These are phyloP conservation scores for Xylaria sp. DNA, from an alignment of 495 filamentous ascomycete genomes.

Conservation along the genomic window DNA sequence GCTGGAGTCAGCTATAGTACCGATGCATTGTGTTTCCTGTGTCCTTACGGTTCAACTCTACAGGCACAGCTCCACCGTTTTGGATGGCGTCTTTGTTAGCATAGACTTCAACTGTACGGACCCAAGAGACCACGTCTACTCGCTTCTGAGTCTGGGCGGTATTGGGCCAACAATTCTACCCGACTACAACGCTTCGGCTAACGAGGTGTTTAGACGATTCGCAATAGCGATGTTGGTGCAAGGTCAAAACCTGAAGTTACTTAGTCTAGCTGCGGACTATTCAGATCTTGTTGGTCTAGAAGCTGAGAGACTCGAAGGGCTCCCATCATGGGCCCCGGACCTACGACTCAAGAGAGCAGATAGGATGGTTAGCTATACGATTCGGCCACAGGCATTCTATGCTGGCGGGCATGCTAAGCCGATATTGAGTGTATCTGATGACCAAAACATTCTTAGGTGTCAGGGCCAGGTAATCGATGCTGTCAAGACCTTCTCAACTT, in stretches of 20 bases:
- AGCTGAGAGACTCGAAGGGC: conserved; percentile 13
- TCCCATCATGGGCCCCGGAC: conserved; percentile 43
- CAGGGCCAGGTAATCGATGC: conserved; percentile 35
- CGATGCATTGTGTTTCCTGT: conserved; percentile 24
- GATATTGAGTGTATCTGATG: conserved; percentile 29
- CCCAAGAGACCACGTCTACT: conserved; percentile 35
- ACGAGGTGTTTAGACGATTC: conserved; percentile 23
- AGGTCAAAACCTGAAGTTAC: conserved; percentile 29
- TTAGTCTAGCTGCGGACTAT: conserved; percentile 25
- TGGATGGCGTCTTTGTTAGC: conserved; percentile 26
- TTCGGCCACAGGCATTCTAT: conserved; percentile 35
- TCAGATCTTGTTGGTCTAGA: too few relatives aligned
- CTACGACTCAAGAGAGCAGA: conserved; percentile 27
- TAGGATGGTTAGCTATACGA: conserved; percentile 35
- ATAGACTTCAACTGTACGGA: conserved; percentile 27
- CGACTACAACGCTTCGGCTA: conserved; percentile 23
- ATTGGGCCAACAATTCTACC: conserved; percentile 5
- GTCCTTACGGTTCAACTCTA: conserved; percentile 27
- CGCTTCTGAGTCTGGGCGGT: conserved; percentile 30
- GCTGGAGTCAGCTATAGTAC: conserved; percentile 22
- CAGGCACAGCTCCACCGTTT: conserved; percentile 5
- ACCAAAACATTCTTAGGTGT: conserved; percentile 27
- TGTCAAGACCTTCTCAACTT: conserved; percentile 9
- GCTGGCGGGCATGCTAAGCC: conserved; percentile 30
- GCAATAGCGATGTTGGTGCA: conserved; percentile 26